Evolutionary conservation across 768 basidiomycete genomes (phyloP).

Genomic region (Tylopilus subfusipes): DNA sequence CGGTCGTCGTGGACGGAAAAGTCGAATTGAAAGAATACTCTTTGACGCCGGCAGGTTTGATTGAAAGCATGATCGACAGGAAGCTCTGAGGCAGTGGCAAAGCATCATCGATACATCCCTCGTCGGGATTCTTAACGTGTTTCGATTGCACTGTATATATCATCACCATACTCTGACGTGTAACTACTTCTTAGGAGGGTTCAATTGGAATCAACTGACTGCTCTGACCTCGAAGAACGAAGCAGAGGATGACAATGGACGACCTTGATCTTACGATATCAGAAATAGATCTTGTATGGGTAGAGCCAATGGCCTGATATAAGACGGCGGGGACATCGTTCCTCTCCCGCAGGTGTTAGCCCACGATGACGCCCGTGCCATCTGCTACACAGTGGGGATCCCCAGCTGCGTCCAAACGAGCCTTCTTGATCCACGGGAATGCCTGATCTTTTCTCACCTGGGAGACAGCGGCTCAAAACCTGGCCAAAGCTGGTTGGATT

Average conservation of each 20-base stretch:
- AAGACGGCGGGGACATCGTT: neutral
- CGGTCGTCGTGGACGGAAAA: constrained; percentile 60
- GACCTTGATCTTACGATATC: neutral
- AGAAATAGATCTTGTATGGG: constrained; percentile 5
- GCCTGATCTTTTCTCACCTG: constrained; percentile 14
- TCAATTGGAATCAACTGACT: neutral
- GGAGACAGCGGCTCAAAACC: constrained; percentile 7
- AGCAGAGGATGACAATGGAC: neutral
- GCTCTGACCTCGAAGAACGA: neutral
- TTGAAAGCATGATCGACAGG: constrained; percentile 80
- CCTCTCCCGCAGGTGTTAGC: neutral
- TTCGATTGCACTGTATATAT: neutral
- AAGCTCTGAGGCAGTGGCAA: constrained; percentile 35
- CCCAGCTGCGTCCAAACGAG: constrained; percentile 11
- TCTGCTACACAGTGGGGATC: constrained; percentile 18
- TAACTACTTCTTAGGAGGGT: neutral
- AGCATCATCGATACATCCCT: neutral
- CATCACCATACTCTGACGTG: no score
- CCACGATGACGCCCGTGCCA: constrained; percentile 10
- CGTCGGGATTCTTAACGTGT: no score
- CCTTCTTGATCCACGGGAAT: constrained; percentile 15
- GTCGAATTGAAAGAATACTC: constrained; percentile 80
- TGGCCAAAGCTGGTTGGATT: constrained; percentile 9
- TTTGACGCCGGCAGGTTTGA: constrained; percentile 65
- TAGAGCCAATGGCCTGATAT: neutral